Evolutionary conservation across 257 asterid species (phyloP), one percentile per base, ranked within the genome.

Genomic region (Mitragyna speciosa): DNA sequence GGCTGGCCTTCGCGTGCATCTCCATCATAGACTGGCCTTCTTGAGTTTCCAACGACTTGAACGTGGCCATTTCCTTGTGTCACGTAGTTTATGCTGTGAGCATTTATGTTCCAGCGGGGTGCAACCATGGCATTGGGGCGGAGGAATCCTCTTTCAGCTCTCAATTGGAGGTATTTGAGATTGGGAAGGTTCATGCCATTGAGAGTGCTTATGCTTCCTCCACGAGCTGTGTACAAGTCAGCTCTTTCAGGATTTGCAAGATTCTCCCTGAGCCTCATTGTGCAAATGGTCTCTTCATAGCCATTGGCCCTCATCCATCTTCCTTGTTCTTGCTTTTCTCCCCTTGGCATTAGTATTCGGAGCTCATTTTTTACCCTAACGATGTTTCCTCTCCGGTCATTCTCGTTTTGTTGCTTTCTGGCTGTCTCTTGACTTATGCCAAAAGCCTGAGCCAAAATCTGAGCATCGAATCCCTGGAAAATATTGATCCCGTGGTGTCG

Each of bases 161-260:
- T 90, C 22, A 92, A 90, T 7, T 83, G 85, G 26, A 92, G 85
- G 73, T 10, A 43, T 1, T 31, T 70, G 73, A 92, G 89, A 70
- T 89, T 77, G 24, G 94, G 97, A 19, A 92, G 94, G 65, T 81
- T 89, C 30, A 78, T 77, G 84, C 94, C 80, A 76, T 92, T 91
- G 82, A 86, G 83, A 22, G 87, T 58, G 84, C 80, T 76, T 64
- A 92, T 70, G 51, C 87, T 89, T 43, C 94, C 97, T 0, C 90
- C 94, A 0, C 84, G 88, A 1, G 90, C 93, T 77, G 85, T 87
- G 87, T 89, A 91, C 0, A 86, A 39, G 20, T 90, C 97, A 4
- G 93, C 82, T 10, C 85, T 83, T 20, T 76, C 0, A 0, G 94
- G 89, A 11, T 71, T 36, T 6, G 81, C 90, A 7, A 92, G 31